These are phyloP conservation scores for Testicularia cyperi DNA, from an alignment of 1,284 basidiomycete species.

Conservation along the genomic window DNA sequence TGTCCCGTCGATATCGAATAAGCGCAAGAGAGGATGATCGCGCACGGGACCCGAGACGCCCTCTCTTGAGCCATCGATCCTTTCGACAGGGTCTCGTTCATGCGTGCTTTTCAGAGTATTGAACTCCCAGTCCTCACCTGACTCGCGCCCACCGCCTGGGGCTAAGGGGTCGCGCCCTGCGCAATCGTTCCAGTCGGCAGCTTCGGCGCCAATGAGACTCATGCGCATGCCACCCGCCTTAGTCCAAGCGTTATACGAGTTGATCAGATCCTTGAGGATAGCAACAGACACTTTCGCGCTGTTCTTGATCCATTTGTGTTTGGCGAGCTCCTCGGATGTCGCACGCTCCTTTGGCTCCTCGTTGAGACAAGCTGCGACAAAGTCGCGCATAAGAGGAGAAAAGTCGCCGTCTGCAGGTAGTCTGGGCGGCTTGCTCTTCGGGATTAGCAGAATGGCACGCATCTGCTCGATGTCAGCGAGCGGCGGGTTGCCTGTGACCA, in stretches of 20 bases:
- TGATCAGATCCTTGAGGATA: constrained; percentile 79
- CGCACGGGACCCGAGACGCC: constrained; percentile 32
- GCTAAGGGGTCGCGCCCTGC: constrained; percentile 47
- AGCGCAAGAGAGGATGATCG: constrained; percentile 42
- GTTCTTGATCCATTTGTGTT: constrained; percentile 89
- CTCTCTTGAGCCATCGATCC: too few relatives aligned
- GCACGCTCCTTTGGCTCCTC: constrained; percentile 79
- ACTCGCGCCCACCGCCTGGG: constrained; percentile 41
- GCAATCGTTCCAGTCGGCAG: constrained; percentile 35
- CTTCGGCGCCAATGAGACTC: constrained; percentile 66
- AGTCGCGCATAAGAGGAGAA: constrained; percentile 82
- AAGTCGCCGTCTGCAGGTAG: constrained; percentile 74
- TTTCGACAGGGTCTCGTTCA: constrained; percentile 30
- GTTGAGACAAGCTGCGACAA: constrained; percentile 79
- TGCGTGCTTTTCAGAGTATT: constrained; percentile 17
- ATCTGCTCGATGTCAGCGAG: constrained; percentile 67
- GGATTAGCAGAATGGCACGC: constrained; percentile 87
- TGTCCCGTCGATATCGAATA: constrained; percentile 48
- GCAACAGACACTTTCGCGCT: constrained; percentile 68
- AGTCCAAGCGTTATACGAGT: constrained; percentile 74
- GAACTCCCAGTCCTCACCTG: constrained; percentile 49
- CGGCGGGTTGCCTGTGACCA: constrained; percentile 46
- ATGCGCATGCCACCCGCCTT: constrained; percentile 77
- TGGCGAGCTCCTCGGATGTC: constrained; percentile 83
- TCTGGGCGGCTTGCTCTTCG: constrained; percentile 79